These are phyloP conservation scores for Monilinia laxa DNA, from an alignment of 2,329 filamentous ascomycete genomes.

Conservation along the genomic window DNA sequence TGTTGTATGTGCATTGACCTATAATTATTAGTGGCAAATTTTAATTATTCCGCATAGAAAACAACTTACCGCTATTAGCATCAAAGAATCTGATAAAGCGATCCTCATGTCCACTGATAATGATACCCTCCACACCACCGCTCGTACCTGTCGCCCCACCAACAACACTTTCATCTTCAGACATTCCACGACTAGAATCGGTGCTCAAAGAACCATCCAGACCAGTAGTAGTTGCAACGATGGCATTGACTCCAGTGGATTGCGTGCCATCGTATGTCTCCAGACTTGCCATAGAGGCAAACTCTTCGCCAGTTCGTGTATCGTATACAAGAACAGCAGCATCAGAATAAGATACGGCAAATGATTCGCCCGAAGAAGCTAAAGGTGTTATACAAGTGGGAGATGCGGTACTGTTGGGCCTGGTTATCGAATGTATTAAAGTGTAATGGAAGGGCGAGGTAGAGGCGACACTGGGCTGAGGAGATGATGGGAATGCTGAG, in stretches of 20 bases:
- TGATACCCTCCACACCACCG: constrained; percentile 83
- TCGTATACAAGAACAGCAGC: constrained; percentile 90
- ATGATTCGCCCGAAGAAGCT: constrained; percentile 77
- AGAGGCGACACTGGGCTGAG: constrained; percentile 83
- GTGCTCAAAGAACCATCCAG: constrained; percentile 64
- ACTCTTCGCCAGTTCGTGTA: constrained; percentile 80
- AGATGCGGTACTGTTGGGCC: constrained; percentile 66
- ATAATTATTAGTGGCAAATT: constrained; percentile 1
- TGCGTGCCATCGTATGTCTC: constrained; percentile 91
- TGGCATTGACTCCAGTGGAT: constrained; percentile 81
- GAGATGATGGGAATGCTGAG: constrained; percentile 85
- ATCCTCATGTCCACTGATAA: constrained; percentile 97
- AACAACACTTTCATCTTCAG: constrained; percentile 71
- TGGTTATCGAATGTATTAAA: constrained; percentile 80
- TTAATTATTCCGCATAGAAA: neutral
- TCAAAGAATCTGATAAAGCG: constrained; percentile 96
- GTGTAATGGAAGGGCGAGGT: constrained; percentile 85
- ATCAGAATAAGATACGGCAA: constrained; percentile 91
- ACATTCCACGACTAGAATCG: constrained; percentile 62
- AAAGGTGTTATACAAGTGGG: constrained; percentile 92
- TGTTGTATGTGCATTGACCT: constrained; percentile 99
- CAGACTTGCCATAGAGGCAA: constrained; percentile 87
- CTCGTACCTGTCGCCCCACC: constrained; percentile 78
- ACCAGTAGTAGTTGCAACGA: constrained; percentile 82
- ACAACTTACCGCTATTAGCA: constrained; percentile 87